These are phyloP conservation scores for Kwoniella mangroviensis DNA, from an alignment of 768 basidiomycete species.

Conservation along the genomic window DNA sequence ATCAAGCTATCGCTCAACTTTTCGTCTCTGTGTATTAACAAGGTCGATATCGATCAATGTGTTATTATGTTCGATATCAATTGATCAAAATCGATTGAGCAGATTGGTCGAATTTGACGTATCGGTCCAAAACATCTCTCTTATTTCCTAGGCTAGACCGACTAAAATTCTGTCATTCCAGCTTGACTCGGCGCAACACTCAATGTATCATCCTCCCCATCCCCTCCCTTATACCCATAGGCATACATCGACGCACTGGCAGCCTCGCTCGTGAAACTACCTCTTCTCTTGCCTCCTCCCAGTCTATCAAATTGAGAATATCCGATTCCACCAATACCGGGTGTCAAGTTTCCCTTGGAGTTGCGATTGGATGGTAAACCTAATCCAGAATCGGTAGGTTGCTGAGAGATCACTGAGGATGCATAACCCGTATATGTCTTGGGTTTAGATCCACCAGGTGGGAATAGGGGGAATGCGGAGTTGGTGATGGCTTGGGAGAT, in stretches of 20 bases:
- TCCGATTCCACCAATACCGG: slow-evolving; percentile 65
- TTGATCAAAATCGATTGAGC: too few species aligned
- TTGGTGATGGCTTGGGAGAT: slow-evolving; percentile 91
- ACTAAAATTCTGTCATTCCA: slow-evolving; percentile 55
- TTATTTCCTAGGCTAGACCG: slow-evolving; percentile 4
- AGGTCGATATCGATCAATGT: too few species aligned
- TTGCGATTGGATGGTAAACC: slow-evolving; percentile 65
- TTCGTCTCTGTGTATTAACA: too few species aligned
- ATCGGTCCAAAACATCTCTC: background rate
- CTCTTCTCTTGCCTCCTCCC: slow-evolving; percentile 19
- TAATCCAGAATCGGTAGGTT: slow-evolving; percentile 62
- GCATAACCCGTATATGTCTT: slow-evolving; percentile 78
- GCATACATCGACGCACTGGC: slow-evolving; percentile 51
- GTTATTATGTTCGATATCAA: too few species aligned
- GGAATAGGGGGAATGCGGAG: slow-evolving; percentile 62
- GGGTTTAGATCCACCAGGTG: slow-evolving; percentile 70
- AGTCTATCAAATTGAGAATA: slow-evolving; percentile 92
- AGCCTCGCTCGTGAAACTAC: slow-evolving; percentile 42
- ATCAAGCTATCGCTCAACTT: too few species aligned
- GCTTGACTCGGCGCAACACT: slow-evolving; percentile 57
- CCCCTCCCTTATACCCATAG: slow-evolving; percentile 55
- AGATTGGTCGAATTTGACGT: too few species aligned
- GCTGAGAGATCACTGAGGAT: slow-evolving; percentile 90
- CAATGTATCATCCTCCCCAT: slow-evolving; percentile 49
- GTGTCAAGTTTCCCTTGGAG: slow-evolving; percentile 23